Conservation (phyloP, 192 early-diverging fungal species). For the Podila horticola region DNA sequence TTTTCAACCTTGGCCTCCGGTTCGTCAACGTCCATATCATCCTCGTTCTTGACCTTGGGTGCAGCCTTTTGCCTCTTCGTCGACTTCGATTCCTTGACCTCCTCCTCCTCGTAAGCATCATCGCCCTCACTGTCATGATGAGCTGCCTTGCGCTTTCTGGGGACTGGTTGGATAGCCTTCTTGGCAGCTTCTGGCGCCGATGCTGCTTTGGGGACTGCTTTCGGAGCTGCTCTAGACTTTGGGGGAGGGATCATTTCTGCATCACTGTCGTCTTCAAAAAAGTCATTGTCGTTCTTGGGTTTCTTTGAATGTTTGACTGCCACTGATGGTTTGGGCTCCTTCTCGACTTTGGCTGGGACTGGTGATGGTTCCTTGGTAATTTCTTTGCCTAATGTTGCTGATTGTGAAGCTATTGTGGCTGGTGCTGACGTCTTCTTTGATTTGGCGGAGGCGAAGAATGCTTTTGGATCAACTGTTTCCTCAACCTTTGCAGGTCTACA, state of each 20-base stretch:
- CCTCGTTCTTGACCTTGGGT: conserved; percentile 9
- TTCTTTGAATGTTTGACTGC: conserved; percentile 26
- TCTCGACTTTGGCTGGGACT: background rate
- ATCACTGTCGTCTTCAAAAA: conserved; percentile 40
- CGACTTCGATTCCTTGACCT: conserved; percentile 9
- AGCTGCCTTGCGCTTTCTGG: conserved; percentile 21
- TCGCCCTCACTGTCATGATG: conserved; percentile 20
- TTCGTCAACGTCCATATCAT: conserved; percentile 49
- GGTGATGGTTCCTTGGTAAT: background rate
- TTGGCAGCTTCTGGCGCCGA: background rate
- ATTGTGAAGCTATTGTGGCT: background rate
- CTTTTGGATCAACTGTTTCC: conserved; percentile 36
- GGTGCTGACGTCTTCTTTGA: conserved; percentile 15
- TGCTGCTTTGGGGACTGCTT: background rate
- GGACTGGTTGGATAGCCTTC: conserved; percentile 6
- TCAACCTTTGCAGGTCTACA: conserved; percentile 9
- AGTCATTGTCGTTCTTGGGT: conserved; percentile 18
- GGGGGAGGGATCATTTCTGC: conserved; percentile 23
- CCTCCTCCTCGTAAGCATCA: conserved; percentile 18
- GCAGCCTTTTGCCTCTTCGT: conserved; percentile 22
- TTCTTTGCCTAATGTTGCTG: background rate
- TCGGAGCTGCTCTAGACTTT: conserved; percentile 3
- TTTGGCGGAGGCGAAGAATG: conserved; percentile 36
- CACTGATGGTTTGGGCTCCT: background rate
- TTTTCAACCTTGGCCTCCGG: conserved; percentile 25